Evolutionary conservation across 257 asterid species (phyloP).

Genomic region (Capsicum pubescens): DNA sequence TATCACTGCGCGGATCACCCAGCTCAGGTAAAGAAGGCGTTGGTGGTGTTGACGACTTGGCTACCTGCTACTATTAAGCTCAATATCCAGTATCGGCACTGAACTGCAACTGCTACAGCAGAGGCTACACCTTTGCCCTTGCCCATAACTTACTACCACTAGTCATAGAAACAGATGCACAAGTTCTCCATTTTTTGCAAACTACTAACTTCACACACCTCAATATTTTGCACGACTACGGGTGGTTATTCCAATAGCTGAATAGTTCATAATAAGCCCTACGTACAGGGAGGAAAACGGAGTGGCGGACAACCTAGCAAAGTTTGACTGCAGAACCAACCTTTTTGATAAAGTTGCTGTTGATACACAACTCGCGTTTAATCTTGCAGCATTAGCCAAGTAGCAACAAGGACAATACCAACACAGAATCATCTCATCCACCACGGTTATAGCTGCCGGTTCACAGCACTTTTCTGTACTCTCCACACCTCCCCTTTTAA

Average conservation of each 20-base stretch:
- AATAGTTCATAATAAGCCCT: not conserved
- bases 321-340: not conserved
- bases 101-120: not conserved
- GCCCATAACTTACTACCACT: not conserved
- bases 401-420: not conserved
- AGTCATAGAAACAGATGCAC: not conserved
- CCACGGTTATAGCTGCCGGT: too few relatives aligned
- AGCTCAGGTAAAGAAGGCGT: not conserved
- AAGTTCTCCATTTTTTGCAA: not conserved
- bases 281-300: not conserved
- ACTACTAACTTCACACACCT: too few relatives aligned
- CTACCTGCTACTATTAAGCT: too few relatives aligned
- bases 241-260: too few relatives aligned
- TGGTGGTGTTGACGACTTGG: too few relatives aligned
- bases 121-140: not conserved
- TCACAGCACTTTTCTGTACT: not conserved
- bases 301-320: not conserved
- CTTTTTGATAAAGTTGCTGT: not conserved
- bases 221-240: too few relatives aligned
- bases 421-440: too few relatives aligned
- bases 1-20: not conserved
- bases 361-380: not conserved
- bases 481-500: not conserved
- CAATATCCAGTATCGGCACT: not conserved
- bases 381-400: not conserved